Base-by-base conservation (phyloP, 257 asterid species). In the Solanum sejunctum region DNA sequence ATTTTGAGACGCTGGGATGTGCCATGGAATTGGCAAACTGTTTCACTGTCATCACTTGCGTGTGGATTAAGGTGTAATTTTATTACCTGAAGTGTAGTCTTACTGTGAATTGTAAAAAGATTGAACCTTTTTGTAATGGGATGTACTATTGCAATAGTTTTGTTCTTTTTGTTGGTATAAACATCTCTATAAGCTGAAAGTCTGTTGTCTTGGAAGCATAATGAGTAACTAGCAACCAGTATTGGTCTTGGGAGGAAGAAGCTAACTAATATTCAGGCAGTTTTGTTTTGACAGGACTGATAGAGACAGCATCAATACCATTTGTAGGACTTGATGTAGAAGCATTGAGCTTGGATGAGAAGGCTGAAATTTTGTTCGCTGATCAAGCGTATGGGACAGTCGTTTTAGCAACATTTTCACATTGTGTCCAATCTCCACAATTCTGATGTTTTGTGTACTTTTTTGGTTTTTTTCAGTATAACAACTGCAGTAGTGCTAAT, bases 21-120 rank as follows among this genome's bases (percentile, higher is more conserved):
- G 87, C 99, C 99, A 8, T 97, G 99, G 99, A 94, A 92, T 88
- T 97, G 99, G 99, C 99, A 97, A 80, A 92, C 98, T 7, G 88
- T 93, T 87, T 94, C 99, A 57, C 89, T 97, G 84, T 88, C 95
- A 84, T 94, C 98, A 12, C 92, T 97, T 87, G 99, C 99, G 21
- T 97, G 99, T 88, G 98, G 98, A 91, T 85, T 97, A 82, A 95
- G 99, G 99, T 97, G 90, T 83, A 61, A 86, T 81, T 88, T 67
- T 71, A n/a, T 16, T 81, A 41, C 58, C n/a, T 78, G 28, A 23
- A 56, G 82, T 45, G 12, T 36, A 2, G 15, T 61, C 21, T 45
- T 56, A 5, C 55, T 21, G 63, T 77, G 61, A 77, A 51, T 9
- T 1, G 45, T 23, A 28, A 78, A 49, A 52, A 52, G 28, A 78